Evolutionary conservation across 2,329 filamentous ascomycete species (phyloP).

Genomic region (Aspergillus aculeatus): DNA sequence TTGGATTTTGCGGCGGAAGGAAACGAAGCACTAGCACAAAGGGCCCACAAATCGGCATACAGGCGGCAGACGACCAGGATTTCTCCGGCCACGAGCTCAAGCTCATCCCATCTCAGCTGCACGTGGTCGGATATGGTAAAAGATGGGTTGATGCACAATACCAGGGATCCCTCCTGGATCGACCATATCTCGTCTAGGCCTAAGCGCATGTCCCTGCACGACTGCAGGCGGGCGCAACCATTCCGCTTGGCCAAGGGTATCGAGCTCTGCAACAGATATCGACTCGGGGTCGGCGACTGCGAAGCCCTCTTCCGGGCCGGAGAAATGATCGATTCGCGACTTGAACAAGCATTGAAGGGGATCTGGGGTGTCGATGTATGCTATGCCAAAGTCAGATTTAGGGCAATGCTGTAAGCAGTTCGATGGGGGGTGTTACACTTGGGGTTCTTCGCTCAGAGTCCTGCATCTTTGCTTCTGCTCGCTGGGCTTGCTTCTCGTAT

Average conservation of each 20-base stretch:
- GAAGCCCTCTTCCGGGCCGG: background rate
- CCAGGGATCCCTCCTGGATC: conserved; percentile 32
- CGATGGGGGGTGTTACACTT: background rate
- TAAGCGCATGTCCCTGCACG: conserved; percentile 28
- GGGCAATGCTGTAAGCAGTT: too few species aligned
- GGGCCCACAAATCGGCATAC: conserved; percentile 37
- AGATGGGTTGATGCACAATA: conserved; percentile 27
- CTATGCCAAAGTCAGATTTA: background rate
- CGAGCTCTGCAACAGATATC: conserved; percentile 5
- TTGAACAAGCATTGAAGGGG: too few species aligned
- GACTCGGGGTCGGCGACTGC: background rate
- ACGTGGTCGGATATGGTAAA: conserved; percentile 21
- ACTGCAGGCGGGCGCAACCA: conserved; percentile 23
- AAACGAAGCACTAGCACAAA: conserved; percentile 30
- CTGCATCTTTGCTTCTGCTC: background rate
- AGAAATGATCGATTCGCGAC: background rate
- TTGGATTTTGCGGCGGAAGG: background rate
- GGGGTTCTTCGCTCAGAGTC: background rate
- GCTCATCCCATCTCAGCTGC: conserved; percentile 25
- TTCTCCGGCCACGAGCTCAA: conserved; percentile 28
- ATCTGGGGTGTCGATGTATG: background rate
- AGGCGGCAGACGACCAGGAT: conserved; percentile 32
- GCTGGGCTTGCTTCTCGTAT: too few species aligned
- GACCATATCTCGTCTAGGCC: conserved; percentile 24
- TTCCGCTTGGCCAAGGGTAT: conserved; percentile 19